A percentile compares a stretch with the other conserved stretches of the same genome.
Conservation (phyloP, 306 rosid species). For the Citrullus colocynthis region DNA sequence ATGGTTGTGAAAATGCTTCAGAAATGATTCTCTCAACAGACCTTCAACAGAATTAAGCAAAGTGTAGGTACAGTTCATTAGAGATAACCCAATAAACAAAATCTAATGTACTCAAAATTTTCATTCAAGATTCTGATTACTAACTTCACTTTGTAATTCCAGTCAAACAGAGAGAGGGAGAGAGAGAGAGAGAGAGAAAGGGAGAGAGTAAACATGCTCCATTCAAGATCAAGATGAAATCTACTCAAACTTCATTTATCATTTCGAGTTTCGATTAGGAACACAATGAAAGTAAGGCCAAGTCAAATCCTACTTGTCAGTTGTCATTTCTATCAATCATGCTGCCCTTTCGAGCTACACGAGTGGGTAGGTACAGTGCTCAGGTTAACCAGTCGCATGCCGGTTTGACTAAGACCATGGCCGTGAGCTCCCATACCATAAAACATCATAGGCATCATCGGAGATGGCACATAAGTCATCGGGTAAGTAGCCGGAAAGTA, state of each 20-base stretch:
- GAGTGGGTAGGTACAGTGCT: neutral
- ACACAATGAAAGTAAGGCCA: constrained; percentile 9
- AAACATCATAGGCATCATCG: constrained; percentile 44
- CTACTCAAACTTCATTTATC: neutral
- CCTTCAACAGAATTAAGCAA: neutral
- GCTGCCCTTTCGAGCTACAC: constrained; percentile 19
- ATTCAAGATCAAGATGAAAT: neutral
- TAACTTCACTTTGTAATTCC: neutral
- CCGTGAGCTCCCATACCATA: constrained; percentile 38
- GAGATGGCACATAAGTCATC: constrained; percentile 29
- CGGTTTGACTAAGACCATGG: constrained; percentile 22
- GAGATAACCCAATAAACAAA: neutral
- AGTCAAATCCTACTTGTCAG: constrained; percentile 16
- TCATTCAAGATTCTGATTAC: neutral
- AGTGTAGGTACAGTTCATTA: neutral
- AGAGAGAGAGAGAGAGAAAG: neutral
- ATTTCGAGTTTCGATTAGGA: neutral
- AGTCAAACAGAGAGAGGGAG: neutral
- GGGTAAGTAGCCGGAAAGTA: constrained; percentile 29
- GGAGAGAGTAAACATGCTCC: neutral
- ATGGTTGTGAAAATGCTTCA: neutral
- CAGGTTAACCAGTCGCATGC: constrained; percentile 21
- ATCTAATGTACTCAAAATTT: neutral
- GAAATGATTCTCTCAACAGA: neutral
- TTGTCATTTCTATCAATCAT: constrained; percentile 16